Base-by-base conservation (phyloP, 2,329 filamentous ascomycete species). In the Trichoderma aggressivum region DNA sequence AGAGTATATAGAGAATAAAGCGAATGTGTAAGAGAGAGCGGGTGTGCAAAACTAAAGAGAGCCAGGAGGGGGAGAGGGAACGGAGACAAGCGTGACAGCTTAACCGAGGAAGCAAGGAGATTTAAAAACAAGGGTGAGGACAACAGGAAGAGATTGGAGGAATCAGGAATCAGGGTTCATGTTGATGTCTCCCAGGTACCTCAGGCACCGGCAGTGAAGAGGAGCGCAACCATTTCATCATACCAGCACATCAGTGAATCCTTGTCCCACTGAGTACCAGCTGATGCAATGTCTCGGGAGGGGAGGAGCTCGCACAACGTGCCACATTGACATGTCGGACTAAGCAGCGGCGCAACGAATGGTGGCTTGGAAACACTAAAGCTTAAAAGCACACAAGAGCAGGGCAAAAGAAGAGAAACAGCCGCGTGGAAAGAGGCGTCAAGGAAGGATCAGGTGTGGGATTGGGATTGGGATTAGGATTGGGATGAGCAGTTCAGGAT, bases 211-310 rank as follows among this genome's bases (percentile, higher is more conserved):
- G 43, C 43, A 50, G 36, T 8, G 12, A 65, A 18, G 24, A 56
- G 50, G 53, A 26, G 24, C 6, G 12, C 36, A 56, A 34, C 28
- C 21, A 34, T n/a, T 58, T 30, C 32, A 39, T 39, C 26, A 26
- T 53, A 34, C 56, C 65, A 50, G 43, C 55, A n/a, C n/a, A n/a
- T n/a, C n/a, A 21, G 26, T 53, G 65, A 61, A 61, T 61, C 39
- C n/a, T 60, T 61, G 65, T 60, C 61, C 65, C 26, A 32, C 39
- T 34, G 59, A 69, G 56, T 26, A 61, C 65, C 65, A 69, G 56
- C 28, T 69, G 56, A 61, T 69, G 56, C 56, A 59, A 36, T 69
- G 65, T 69, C 65, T 69, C 53, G 65, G 56, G 39, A 69, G 56
- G 56, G 36, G 65, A 69, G 56, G 65, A 66, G 50, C 50, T 66